phyloP scores from a whole-genome alignment of 108 stramenopile genomes.

The Skeletonema tropicum region DNA sequence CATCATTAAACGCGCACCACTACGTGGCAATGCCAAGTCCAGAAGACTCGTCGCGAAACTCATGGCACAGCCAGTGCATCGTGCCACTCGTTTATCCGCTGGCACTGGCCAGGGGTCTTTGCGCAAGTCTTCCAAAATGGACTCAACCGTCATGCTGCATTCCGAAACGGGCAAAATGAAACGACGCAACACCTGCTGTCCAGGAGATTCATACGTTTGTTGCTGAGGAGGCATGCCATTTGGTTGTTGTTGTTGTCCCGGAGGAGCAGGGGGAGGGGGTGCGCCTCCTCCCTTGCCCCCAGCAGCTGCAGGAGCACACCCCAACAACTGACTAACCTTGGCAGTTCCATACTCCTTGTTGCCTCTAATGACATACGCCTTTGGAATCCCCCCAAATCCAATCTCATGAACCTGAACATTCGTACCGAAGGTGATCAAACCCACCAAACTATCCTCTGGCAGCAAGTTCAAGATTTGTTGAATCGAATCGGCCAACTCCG shows the following conservation, averaged over 20 bases:
- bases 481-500: slow-evolving; percentile 93
- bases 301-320: slow-evolving; percentile 44
- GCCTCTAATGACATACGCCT: slow-evolving; percentile 93
- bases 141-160: slow-evolving; percentile 90
- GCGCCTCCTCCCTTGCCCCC: slow-evolving; percentile 6
- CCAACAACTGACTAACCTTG: slow-evolving; percentile 89
- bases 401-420: slow-evolving; percentile 98
- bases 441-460: slow-evolving; percentile 95
- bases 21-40: slow-evolving; percentile 90
- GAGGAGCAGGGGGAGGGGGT: slow-evolving; percentile 46
- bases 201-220: slow-evolving; percentile 49
- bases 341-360: slow-evolving; percentile 86
- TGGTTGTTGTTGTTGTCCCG: slow-evolving; percentile 47
- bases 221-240: slow-evolving; percentile 25
- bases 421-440: slow-evolving; percentile 97
- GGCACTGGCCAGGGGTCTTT: slow-evolving; percentile 98
- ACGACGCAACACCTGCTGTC: slow-evolving; percentile 75
- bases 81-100: slow-evolving; percentile 88
- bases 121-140: slow-evolving; percentile 95
- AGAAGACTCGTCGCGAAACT: slow-evolving; percentile 89
- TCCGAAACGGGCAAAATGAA: slow-evolving; percentile 96
- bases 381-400: slow-evolving; percentile 90
- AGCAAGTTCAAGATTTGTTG: slow-evolving; percentile 93
- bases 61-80: slow-evolving; percentile 93
- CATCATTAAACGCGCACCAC: slow-evolving; percentile 94